These are phyloP conservation scores for Talaromyces marneffei DNA, from an alignment of 2,329 filamentous ascomycete genomes.

Conservation along the genomic window DNA sequence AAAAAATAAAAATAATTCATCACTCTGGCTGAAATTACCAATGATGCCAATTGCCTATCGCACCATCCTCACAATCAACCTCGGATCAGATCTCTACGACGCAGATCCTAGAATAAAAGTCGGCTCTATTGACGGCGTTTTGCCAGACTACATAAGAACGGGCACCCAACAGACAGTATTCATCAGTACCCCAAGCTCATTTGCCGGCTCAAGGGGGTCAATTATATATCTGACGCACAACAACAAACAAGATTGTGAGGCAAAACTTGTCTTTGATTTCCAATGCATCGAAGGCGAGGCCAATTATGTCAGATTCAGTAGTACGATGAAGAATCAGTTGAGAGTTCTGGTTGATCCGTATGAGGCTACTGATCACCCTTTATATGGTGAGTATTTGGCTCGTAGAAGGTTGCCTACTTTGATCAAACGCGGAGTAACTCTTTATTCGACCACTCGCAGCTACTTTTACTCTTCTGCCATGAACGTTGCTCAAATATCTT, in stretches of 20 bases:
- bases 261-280: constrained; percentile 8
- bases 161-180: constrained; percentile 7
- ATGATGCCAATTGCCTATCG: constrained; percentile 12
- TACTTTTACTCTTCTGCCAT: constrained; percentile 6
- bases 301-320: constrained; percentile 12
- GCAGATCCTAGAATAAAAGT: constrained; percentile 2
- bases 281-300: constrained; percentile 8
- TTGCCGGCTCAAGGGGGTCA: constrained; percentile 9
- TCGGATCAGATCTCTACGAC: constrained; percentile 11
- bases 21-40: neutral
- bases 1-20: no score
- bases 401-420: neutral
- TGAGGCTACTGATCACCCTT: constrained; percentile 11
- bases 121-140: constrained; percentile 3
- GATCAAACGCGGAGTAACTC: neutral
- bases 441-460: neutral
- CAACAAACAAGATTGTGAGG: neutral
- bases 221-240: constrained; percentile 8
- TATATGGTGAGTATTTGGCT: constrained; percentile 8
- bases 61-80: constrained; percentile 13
- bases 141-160: constrained; percentile 6
- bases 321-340: constrained; percentile 7
- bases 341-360: constrained; percentile 11
- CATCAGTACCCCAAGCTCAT: constrained; percentile 7
- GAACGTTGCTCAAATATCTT: neutral